Conservation (phyloP, 768 basidiomycete species). For the Suillus alpinus region DNA sequence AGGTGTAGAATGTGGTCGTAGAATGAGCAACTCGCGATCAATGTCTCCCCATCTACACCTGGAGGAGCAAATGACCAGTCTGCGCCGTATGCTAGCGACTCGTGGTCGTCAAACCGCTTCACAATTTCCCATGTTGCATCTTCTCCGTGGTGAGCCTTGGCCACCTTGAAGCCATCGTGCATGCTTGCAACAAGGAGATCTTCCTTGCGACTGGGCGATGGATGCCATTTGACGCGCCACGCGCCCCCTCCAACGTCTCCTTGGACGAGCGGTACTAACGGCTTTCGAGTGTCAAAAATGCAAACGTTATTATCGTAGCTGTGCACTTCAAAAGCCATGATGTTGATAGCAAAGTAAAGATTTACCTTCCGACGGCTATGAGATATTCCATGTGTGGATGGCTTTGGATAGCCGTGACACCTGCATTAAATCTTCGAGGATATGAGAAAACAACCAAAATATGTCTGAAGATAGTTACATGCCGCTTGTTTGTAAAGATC, state of each 20-base stretch:
- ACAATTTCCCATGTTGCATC: conserved; percentile 36
- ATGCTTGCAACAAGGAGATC: conserved; percentile 94
- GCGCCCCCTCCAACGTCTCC: conserved; percentile 85
- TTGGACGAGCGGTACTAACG: conserved; percentile 49
- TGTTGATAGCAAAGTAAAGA: not conserved
- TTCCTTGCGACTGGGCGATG: conserved; percentile 54
- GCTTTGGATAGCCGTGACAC: conserved; percentile 86
- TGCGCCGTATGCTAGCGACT: conserved; percentile 85
- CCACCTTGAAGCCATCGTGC: conserved; percentile 94
- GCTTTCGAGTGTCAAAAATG: conserved; percentile 80
- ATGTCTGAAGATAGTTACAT: conserved; percentile 7
- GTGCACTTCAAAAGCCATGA: conserved; percentile 2
- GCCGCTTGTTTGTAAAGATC: conserved; percentile 73
- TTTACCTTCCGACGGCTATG: conserved; percentile 88
- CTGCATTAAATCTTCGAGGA: conserved; percentile 78
- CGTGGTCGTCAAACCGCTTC: conserved; percentile 70
- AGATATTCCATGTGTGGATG: conserved; percentile 79
- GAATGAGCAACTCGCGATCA: conserved; percentile 90
- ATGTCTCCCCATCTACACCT: conserved; percentile 34
- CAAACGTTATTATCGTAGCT: conserved; percentile 85
- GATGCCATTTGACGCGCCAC: conserved; percentile 98
- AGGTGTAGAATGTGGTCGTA: conserved; percentile 85
- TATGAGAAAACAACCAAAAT: not conserved
- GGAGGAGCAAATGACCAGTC: conserved; percentile 72
- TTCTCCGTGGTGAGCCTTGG: conserved; percentile 29